phyloP scores from a whole-genome alignment of 805 yeast genomes.

The Wickerhamiella bombiphila region DNA sequence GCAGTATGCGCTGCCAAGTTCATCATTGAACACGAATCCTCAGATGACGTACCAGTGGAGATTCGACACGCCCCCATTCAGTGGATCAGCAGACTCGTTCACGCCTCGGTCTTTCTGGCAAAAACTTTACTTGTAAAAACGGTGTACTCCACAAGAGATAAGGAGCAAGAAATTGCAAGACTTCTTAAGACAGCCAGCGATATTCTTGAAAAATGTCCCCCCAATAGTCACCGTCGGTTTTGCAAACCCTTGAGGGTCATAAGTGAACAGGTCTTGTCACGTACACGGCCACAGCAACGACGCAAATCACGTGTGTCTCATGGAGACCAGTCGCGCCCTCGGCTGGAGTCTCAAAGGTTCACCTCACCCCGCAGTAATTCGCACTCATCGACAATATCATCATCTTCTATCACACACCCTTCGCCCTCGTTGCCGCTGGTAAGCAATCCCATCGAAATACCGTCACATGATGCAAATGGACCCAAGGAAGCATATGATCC shows the following conservation, averaged over 20 bases:
- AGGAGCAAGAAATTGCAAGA: not conserved
- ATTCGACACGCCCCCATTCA: conserved; percentile 77
- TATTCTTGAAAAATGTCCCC: conserved; percentile 1
- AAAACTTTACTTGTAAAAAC: conserved; percentile 42
- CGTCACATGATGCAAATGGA: too few species aligned
- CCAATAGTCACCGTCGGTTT: not conserved
- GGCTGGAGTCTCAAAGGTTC: too few species aligned
- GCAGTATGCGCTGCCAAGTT: conserved; percentile 80
- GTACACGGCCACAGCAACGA: too few species aligned
- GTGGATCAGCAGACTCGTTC: conserved; percentile 74
- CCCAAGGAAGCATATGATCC: too few species aligned
- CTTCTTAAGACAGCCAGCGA: conserved; percentile 5
- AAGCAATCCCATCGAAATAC: too few species aligned
- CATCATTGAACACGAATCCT: conserved; percentile 49
- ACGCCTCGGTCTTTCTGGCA: conserved; percentile 80
- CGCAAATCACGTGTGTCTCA: too few species aligned
- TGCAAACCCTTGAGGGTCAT: not conserved
- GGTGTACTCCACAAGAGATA: not conserved
- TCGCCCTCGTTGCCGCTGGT: too few species aligned
- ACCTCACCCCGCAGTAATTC: too few species aligned
- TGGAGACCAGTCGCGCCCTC: too few species aligned
- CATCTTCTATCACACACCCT: too few species aligned
- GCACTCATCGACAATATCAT: too few species aligned
- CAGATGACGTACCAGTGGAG: conserved; percentile 41
- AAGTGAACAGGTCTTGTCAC: not conserved